Percentiles rank a stretch among this genome's conserved stretches.
Conservation (phyloP, 106 monocot genomes). For the Acorus calamus region DNA sequence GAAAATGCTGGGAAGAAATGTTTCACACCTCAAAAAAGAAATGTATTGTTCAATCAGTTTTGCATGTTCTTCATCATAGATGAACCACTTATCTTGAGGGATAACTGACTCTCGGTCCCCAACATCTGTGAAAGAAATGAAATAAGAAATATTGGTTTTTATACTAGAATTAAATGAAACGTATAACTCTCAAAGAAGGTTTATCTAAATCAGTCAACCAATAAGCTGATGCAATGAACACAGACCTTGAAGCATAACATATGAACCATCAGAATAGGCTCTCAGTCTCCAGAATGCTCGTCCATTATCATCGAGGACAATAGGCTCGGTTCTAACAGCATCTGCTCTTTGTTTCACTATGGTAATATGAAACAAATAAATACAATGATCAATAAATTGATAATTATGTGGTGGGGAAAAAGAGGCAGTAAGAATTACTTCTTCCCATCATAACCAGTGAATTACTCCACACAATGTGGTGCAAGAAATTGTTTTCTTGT, state of each 20-base stretch:
- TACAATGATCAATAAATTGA: neutral
- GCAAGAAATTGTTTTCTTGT: no score
- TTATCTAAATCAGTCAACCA: neutral
- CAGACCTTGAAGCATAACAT: conserved; percentile 45
- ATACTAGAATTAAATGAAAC: neutral
- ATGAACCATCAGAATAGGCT: conserved; percentile 10
- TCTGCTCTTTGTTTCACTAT: conserved; percentile 29
- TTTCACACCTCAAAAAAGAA: conserved; percentile 21
- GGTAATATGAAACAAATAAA: neutral
- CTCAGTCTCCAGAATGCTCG: conserved; percentile 32
- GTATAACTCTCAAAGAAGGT: neutral
- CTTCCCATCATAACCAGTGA: no score
- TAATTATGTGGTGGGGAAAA: neutral
- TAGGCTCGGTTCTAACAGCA: conserved; percentile 35
- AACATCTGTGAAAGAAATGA: conserved; percentile 15
- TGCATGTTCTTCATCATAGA: conserved; percentile 28
- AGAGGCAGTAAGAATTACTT: no score
- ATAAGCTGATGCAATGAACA: neutral
- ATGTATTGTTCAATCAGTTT: conserved; percentile 28
- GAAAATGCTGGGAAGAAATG: no score
- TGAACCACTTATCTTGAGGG: conserved; percentile 37
- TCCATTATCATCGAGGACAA: conserved; percentile 24
- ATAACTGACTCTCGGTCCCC: conserved; percentile 15
- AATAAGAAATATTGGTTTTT: no score
- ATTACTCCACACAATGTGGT: no score